Base-by-base conservation (phyloP, 2,329 filamentous ascomycete genomes). In the Paramyrothecium sp. region DNA sequence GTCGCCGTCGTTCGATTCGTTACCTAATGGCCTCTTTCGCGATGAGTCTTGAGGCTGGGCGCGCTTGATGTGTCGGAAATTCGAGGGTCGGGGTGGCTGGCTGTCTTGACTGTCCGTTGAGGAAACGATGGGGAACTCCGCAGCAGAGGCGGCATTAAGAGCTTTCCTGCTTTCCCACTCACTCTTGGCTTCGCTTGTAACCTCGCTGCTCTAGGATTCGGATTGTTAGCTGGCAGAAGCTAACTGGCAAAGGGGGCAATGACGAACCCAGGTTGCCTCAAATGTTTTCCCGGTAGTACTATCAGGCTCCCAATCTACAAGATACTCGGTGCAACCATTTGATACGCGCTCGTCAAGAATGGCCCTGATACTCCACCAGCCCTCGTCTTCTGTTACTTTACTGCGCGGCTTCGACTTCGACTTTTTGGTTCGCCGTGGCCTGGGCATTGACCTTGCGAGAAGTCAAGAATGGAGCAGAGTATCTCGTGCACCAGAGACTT, bases 231-330 rank as follows among this genome's bases (percentile, higher is more conserved):
- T 33, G 54, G 22, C 38, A 12, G 5, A 44, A 12, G 5, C 5
- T 19, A 44, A 16, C 13, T 16, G 4, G 13, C 5, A 20, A n/a
- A 26, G 56, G 51, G 44, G 62, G 26, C 26, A 30, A 10, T 30
- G 63, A 58, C 62, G 34, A 58, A 71, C 70, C 73, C 75, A 78
- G 53, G 68, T 67, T 23, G 71, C 68, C 26, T 58, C 26, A 57
- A 72, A 75, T 16, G 55, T 23, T 56, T 75, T 59, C 33, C 73
- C 72, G 3, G 72, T 73, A 3, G 57, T 54, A 21, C 53, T 23
- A 53, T 73, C 62, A 58, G 70, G 66, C 54, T 71, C 71, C 74
- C 75, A 78, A 56, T 75, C 70, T 16, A 78, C 70, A 19, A 75
- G 59, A 49, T 75, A 78, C 56, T 74, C 62, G 16, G 67, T 60